Conservation (phyloP, 2,329 filamentous ascomycete species). For the Exophiala sideris region DNA sequence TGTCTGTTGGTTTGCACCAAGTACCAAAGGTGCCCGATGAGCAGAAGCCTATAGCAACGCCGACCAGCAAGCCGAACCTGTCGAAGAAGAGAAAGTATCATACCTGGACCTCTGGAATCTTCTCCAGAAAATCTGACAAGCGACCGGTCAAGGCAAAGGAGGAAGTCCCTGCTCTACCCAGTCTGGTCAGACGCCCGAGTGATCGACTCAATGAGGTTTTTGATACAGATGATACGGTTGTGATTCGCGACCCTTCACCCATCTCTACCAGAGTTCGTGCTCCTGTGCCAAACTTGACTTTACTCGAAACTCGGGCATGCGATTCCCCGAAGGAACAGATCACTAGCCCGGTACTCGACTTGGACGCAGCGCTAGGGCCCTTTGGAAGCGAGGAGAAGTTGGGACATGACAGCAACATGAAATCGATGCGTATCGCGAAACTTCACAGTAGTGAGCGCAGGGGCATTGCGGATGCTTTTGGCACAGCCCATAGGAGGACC, state of each 20-base stretch:
- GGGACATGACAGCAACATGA: slow-evolving; percentile 30
- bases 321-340: slow-evolving; percentile 56
- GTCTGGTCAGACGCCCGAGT: slow-evolving; percentile 36
- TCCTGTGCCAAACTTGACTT: slow-evolving; percentile 1
- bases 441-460: slow-evolving; percentile 53
- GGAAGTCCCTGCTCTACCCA: slow-evolving; percentile 43
- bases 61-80: slow-evolving; percentile 32
- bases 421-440: slow-evolving; percentile 38
- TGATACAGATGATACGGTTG: slow-evolving; percentile 48
- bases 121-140: slow-evolving; percentile 49
- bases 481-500: slow-evolving; percentile 41
- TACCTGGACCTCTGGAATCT: slow-evolving; percentile 53
- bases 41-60: slow-evolving; percentile 28
- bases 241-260: slow-evolving; percentile 41
- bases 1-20: background rate
- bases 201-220: slow-evolving; percentile 46
- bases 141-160: slow-evolving; percentile 42
- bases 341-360: slow-evolving; percentile 79
- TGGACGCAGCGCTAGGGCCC: slow-evolving; percentile 88
- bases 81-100: slow-evolving; percentile 73
- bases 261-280: slow-evolving; percentile 18
- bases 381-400: slow-evolving; percentile 67
- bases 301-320: background rate
- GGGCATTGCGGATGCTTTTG: slow-evolving; percentile 33
- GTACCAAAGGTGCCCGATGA: slow-evolving; percentile 12